phyloP scores from a whole-genome alignment of 2,329 filamentous ascomycete species.

The Calycina herbarum region DNA sequence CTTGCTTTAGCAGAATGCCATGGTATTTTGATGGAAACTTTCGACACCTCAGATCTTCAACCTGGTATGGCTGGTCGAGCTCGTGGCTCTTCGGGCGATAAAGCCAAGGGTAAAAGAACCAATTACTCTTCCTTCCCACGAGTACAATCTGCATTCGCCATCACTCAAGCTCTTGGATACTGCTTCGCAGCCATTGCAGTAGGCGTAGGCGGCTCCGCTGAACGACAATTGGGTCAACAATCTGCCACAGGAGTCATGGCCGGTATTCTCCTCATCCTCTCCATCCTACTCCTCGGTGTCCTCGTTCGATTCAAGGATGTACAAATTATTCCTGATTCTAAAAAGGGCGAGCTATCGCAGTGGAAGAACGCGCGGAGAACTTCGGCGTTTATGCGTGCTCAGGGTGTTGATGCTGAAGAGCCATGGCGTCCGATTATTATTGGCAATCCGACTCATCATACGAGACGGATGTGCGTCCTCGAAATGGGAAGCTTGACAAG shows the following conservation, averaged over 20 bases:
- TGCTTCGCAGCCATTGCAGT: constrained; percentile 68
- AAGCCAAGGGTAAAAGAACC: constrained; percentile 50
- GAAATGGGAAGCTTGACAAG: constrained; percentile 68
- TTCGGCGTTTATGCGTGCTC: constrained; percentile 43
- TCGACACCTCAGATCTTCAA: constrained; percentile 77
- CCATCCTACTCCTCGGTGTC: constrained; percentile 59
- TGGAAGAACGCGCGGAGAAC: constrained; percentile 51
- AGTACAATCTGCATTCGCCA: constrained; percentile 69
- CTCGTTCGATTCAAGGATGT: constrained; percentile 65
- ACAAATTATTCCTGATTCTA: constrained; percentile 67
- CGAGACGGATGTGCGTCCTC: constrained; percentile 68
- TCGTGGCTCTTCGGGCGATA: constrained; percentile 48
- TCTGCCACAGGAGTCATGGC: constrained; percentile 68
- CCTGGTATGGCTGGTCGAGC: constrained; percentile 64
- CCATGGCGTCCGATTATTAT: constrained; percentile 71
- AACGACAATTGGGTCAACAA: constrained; percentile 65
- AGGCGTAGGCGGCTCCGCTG: constrained; percentile 66
- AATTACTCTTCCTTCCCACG: constrained; percentile 78
- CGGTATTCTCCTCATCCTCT: constrained; percentile 64
- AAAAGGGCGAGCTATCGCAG: constrained; percentile 54
- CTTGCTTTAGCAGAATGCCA: constrained; percentile 76
- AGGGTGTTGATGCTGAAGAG: constrained; percentile 35
- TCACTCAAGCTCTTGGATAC: constrained; percentile 69
- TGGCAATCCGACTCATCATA: constrained; percentile 69
- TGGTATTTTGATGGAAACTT: constrained; percentile 77